A percentile compares a stretch with the other conserved stretches of the same genome.
Conservation (phyloP, 2,329 filamentous ascomycete genomes). For the Teratosphaeriaceae sp. region DNA sequence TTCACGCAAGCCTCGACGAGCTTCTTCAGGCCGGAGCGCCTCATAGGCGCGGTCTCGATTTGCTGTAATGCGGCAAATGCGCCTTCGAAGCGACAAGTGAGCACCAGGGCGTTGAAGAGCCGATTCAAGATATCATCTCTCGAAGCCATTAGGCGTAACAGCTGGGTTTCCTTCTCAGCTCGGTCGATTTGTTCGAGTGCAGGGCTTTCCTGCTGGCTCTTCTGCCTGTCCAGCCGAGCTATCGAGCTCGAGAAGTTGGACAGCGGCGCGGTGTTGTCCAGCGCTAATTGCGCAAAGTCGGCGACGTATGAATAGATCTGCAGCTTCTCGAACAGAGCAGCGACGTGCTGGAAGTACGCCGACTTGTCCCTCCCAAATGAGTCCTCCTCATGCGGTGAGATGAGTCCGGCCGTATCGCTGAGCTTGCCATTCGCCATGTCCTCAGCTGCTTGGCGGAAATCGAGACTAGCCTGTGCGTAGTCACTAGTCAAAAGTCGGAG, state of each 20-base stretch:
- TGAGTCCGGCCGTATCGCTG: constrained; percentile 47
- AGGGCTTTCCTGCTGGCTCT: constrained; percentile 24
- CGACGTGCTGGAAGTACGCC: constrained; percentile 81
- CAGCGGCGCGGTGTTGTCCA: constrained; percentile 17
- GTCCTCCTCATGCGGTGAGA: constrained; percentile 63
- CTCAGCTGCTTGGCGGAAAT: constrained; percentile 68
- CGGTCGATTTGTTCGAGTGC: constrained; percentile 19
- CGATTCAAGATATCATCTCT: constrained; percentile 71
- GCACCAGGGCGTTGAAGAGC: constrained; percentile 74
- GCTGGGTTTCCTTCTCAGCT: constrained; percentile 27
- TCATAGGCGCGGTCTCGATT: constrained; percentile 63
- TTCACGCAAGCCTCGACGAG: constrained; percentile 46
- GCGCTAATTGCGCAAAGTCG: constrained; percentile 61
- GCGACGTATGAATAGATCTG: constrained; percentile 74
- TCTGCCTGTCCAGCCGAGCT: constrained; percentile 21
- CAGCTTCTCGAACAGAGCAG: constrained; percentile 71
- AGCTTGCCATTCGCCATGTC: constrained; percentile 23
- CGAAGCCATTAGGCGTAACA: constrained; percentile 29
- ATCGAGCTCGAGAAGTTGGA: constrained; percentile 16
- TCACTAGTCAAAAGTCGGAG: constrained; percentile 68
- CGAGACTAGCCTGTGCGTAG: constrained; percentile 62
- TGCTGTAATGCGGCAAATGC: constrained; percentile 74
- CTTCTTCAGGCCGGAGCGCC: constrained; percentile 59
- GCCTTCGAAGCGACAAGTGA: constrained; percentile 71
- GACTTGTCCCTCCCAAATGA: constrained; percentile 66